These are phyloP conservation scores for Gaeumannomyces tritici DNA, from an alignment of 2,329 filamentous ascomycete species.

Conservation along the genomic window DNA sequence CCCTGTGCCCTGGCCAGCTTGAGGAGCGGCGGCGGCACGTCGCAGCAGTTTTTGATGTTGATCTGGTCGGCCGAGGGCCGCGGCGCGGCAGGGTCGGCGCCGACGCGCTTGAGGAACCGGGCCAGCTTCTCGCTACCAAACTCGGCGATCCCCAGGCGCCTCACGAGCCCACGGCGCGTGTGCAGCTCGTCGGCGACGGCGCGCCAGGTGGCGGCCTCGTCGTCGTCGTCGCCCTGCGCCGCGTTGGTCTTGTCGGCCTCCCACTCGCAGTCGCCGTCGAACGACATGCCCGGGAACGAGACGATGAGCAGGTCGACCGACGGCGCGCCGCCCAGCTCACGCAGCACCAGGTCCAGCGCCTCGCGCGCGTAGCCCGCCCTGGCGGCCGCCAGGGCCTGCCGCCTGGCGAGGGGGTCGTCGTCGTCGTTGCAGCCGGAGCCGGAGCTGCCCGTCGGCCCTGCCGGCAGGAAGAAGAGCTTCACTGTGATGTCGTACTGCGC, in stretches of 20 bases:
- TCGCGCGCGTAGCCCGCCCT: constrained; percentile 65
- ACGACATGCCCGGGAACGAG: constrained; percentile 86
- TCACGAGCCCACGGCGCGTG: constrained; percentile 53
- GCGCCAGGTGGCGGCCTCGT: constrained; percentile 59
- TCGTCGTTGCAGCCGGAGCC: too few relatives aligned
- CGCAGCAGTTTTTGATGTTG: constrained; percentile 92
- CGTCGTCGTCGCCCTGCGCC: constrained; percentile 54
- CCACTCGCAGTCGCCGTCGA: constrained; percentile 86
- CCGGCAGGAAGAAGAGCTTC: constrained; percentile 87
- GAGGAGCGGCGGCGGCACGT: constrained; percentile 80
- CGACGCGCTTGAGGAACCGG: constrained; percentile 59
- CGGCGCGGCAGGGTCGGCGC: constrained; percentile 35
- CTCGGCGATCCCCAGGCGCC: constrained; percentile 76
- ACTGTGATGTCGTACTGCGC: constrained; percentile 88
- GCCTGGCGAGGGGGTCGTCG: too few relatives aligned
- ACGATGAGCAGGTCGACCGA: constrained; percentile 83
- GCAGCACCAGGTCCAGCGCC: constrained; percentile 70
- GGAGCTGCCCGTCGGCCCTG: constrained; percentile 33
- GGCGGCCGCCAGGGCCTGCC: constrained; percentile 29
- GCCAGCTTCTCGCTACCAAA: constrained; percentile 77
- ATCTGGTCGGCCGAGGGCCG: constrained; percentile 87
- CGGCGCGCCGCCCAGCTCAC: constrained; percentile 59
- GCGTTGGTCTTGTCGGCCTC: constrained; percentile 56
- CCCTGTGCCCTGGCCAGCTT: constrained; percentile 72
- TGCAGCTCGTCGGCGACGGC: constrained; percentile 62